Evolutionary conservation across 805 yeast genomes (phyloP), one percentile per base, ranked within the genome.

Genomic region (Ogataea haglerorum): DNA sequence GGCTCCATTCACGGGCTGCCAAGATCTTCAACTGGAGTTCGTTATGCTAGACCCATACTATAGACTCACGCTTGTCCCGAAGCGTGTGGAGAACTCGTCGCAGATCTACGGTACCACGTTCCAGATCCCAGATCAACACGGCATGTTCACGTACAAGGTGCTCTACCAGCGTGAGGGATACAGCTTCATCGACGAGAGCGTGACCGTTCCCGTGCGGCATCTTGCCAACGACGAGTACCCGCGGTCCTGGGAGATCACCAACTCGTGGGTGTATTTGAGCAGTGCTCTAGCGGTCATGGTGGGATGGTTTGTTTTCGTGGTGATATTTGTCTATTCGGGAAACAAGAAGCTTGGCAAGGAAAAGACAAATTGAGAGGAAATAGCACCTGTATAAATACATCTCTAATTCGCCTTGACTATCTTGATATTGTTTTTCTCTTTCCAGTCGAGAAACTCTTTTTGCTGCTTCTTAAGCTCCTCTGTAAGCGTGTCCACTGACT

Each of bases 31-130:
- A 67, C 69, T 93, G 42, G 90, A 88, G 55, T 79, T 89, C 62
- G 78, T 76, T 55, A 82, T 93, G 91, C 75, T 93, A 48, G 98
- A 93, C 61, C 99, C 99, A 30, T 93, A 91, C 69, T 89, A 89
- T 59, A 80, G 99, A 57, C 59, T 91, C 43, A 79, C 73, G 46
- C 67, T 93, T 55, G 52, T 61, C 14, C 70, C 73, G 21, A 57
- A 68, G 31, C 69, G 69, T 8, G 40, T 17, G 12, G 67, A 65
- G 10, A 56, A 53, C 2, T 62, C 67, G 5, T 63, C 72, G n/a
- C 82, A 79, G 55, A 59, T 68, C 14, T 81, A 77, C 55, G 65
- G 64, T 15, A 69, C 76, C 14, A 64, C 68, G 38, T 88, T 93
- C 64, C 73, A 73, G 34, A 65, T 88, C 27, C 99, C 99, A 16